These are phyloP conservation scores for Lophiotrema nucula DNA, from an alignment of 495 filamentous ascomycete genomes.

Conservation along the genomic window DNA sequence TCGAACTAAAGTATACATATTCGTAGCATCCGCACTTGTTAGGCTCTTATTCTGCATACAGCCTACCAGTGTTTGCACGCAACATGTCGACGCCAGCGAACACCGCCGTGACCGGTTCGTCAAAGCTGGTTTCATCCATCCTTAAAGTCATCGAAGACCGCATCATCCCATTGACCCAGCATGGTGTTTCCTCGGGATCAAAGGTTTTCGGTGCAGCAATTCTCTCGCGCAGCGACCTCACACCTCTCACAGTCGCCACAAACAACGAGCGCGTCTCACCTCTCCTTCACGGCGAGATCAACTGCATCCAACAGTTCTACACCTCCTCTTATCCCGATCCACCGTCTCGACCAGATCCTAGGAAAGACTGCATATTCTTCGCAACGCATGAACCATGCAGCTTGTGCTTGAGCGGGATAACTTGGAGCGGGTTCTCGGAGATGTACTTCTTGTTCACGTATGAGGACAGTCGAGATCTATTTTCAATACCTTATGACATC, in stretches of 20 bases:
- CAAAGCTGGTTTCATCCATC: no score
- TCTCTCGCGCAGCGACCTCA: background rate
- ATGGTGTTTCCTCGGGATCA: background rate
- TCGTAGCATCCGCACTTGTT: no score
- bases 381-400: conserved; percentile 14
- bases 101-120: no score
- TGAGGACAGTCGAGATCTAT: conserved; percentile 12
- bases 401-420: conserved; percentile 11
- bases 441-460: conserved; percentile 16
- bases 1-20: no score
- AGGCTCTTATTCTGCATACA: no score
- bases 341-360: background rate
- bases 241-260: conserved; percentile 1
- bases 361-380: conserved; percentile 10
- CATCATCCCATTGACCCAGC: conserved; percentile 4
- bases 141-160: background rate
- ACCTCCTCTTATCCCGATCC: background rate
- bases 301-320: conserved; percentile 20
- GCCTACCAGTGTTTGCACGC: no score
- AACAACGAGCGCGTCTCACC: conserved; percentile 7
- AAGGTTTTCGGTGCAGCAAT: conserved; percentile 15
- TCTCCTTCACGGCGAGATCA: conserved; percentile 17
- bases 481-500: conserved; percentile 9
- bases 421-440: conserved; percentile 3
- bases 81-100: no score